Conservation (phyloP, 805 yeast genomes). For the Wickerhamomyces chaumierensis region DNA sequence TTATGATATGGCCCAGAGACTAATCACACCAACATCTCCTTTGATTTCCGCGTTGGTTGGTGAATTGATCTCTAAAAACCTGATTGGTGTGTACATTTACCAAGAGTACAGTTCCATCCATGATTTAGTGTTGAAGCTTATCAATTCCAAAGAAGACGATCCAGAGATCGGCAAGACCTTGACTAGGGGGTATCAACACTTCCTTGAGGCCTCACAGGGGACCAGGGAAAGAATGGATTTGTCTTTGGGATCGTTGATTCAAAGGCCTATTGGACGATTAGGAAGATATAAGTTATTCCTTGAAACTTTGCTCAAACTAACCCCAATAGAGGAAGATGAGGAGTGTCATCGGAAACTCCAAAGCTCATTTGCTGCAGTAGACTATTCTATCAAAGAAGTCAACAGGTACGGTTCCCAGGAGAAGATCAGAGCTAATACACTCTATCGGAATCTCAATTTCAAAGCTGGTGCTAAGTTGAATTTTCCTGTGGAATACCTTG, state of each 20-base stretch:
- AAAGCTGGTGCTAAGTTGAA: slow-evolving; percentile 4
- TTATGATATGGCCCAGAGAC: not conserved
- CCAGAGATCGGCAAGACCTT: slow-evolving; percentile 13
- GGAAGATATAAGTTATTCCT: slow-evolving; percentile 40
- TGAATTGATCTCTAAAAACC: slow-evolving; percentile 13
- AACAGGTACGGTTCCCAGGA: slow-evolving; percentile 21
- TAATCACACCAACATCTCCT: slow-evolving; percentile 10
- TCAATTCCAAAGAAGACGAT: slow-evolving; percentile 19
- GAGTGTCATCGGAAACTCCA: slow-evolving; percentile 8
- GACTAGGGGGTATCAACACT: slow-evolving; percentile 23
- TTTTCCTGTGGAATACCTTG: slow-evolving; percentile 35
- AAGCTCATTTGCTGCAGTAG: slow-evolving; percentile 10
- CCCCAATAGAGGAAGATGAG: slow-evolving; percentile 13
- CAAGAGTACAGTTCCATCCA: slow-evolving; percentile 24
- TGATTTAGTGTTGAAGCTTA: slow-evolving; percentile 22
- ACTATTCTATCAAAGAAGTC: slow-evolving; percentile 17
- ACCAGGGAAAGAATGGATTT: slow-evolving; percentile 28
- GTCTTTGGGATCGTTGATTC: slow-evolving; percentile 40
- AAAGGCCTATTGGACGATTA: slow-evolving; percentile 40
- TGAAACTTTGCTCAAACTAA: slow-evolving; percentile 26
- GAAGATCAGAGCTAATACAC: slow-evolving; percentile 7
- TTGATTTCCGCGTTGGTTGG: slow-evolving; percentile 15
- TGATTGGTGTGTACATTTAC: slow-evolving; percentile 20
- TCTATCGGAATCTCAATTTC: slow-evolving; percentile 12
- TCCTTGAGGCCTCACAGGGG: slow-evolving; percentile 32